Percentiles rank a stretch among this genome's conserved stretches.
Conservation (phyloP, 805 yeast genomes). For the Vanderwaltozyma yarrowii region DNA sequence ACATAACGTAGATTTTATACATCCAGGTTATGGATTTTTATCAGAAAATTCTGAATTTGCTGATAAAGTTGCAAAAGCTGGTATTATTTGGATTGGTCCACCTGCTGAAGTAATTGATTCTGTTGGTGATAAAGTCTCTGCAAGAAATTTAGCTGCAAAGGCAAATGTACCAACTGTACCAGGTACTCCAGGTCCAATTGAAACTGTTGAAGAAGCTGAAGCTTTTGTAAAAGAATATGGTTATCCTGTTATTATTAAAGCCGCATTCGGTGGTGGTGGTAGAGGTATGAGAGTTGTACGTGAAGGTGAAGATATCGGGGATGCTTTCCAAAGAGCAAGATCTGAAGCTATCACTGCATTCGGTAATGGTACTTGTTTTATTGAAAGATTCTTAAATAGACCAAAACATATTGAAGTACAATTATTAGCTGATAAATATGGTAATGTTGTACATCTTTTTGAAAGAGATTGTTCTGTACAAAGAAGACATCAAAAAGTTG, state of each 20-base stretch:
- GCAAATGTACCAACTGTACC: conserved; percentile 91
- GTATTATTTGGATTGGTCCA: conserved; percentile 96
- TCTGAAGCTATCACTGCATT: conserved; percentile 94
- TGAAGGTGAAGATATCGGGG: conserved; percentile 87
- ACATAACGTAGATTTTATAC: conserved; percentile 76
- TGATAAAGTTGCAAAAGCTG: conserved; percentile 76
- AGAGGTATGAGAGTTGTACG: conserved; percentile 99
- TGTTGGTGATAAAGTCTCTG: conserved; percentile 95
- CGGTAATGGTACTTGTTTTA: conserved; percentile 97
- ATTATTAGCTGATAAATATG: conserved; percentile 84
- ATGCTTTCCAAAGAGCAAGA: conserved; percentile 87
- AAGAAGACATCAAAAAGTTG: conserved; percentile 98
- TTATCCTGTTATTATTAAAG: conserved; percentile 93
- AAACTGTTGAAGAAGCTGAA: conserved; percentile 62
- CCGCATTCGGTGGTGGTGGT: conserved; percentile 99
- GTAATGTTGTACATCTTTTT: conserved; percentile 89
- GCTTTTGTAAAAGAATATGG: conserved; percentile 79
- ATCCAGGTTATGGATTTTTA: conserved; percentile 87
- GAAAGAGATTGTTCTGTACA: conserved; percentile 99
- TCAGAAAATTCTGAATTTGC: conserved; percentile 93
- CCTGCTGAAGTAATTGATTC: conserved; percentile 77
- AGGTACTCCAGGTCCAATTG: conserved; percentile 97
- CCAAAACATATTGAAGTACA: conserved; percentile 99
- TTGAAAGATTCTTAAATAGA: conserved; percentile 86
- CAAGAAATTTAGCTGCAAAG: conserved; percentile 73